A percentile compares a stretch with the other conserved stretches of the same genome.
phyloP scores from a whole-genome alignment of 129 eudicot species.

The Artemisia argyi region DNA sequence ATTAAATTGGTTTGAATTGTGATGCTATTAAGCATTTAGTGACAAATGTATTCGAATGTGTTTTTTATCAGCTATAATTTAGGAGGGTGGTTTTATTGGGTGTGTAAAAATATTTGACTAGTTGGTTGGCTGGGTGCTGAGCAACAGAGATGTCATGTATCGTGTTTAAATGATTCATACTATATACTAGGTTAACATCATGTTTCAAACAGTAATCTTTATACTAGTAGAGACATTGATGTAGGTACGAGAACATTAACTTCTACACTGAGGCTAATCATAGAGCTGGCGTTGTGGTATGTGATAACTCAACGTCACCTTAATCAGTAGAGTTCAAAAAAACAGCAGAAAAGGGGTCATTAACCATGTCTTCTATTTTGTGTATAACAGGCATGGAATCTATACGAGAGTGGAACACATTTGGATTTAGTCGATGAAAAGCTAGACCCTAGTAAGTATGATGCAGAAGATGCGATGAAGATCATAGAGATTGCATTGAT shows the following conservation, averaged over 20 bases:
- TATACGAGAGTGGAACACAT: conserved; percentile 49
- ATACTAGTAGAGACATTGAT: not conserved
- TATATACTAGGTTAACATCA: not conserved
- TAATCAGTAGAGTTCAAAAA: conserved; percentile 36
- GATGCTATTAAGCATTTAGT: too few relatives aligned
- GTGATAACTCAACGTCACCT: conserved; percentile 47
- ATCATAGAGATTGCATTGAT: conserved; percentile 60
- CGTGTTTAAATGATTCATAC: not conserved
- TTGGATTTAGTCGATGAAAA: conserved; percentile 41
- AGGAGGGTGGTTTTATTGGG: too few relatives aligned
- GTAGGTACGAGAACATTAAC: conserved; percentile 55
- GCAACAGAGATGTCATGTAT: not conserved
- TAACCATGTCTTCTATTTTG: not conserved
- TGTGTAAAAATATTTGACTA: not conserved
- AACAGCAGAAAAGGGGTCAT: conserved; percentile 24
- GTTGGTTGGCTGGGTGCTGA: not conserved
- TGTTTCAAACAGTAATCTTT: not conserved
- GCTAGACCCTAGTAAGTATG: conserved; percentile 44
- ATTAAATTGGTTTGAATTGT: too few relatives aligned
- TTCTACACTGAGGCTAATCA: conserved; percentile 49
- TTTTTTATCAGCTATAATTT: not conserved
- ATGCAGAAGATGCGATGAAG: conserved; percentile 44
- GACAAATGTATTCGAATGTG: not conserved
- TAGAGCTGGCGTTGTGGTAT: conserved; percentile 50
- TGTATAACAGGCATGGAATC: conserved; percentile 60